Evolutionary conservation across 2,329 filamentous ascomycete species (phyloP).

Genomic region (Cladophialophora yegresii): DNA sequence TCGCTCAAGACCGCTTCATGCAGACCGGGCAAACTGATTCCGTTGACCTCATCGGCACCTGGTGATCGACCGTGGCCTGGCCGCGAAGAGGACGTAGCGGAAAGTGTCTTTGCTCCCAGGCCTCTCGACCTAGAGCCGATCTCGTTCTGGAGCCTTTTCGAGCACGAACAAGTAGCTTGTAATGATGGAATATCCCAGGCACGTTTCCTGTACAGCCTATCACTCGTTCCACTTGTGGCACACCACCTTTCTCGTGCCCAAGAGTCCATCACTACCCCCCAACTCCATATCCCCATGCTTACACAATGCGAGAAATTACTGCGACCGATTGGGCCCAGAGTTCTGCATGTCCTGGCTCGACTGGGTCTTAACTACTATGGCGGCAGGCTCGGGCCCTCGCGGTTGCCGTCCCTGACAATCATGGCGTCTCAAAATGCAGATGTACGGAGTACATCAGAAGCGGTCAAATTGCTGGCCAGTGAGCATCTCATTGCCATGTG

Average conservation of each 20-base stretch:
- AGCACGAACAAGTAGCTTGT: not conserved
- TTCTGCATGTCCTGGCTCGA: not conserved
- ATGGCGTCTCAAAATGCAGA: constrained; percentile 6
- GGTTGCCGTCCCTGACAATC: constrained; percentile 1
- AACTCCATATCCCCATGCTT: constrained; percentile 3
- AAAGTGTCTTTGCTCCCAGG: not conserved
- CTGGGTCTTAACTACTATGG: not conserved
- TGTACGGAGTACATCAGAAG: constrained; percentile 1
- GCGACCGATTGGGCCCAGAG: not conserved
- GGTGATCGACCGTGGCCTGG: not conserved
- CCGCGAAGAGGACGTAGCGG: not conserved
- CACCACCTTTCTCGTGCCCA: constrained; percentile 1
- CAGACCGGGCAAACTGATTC: not conserved
- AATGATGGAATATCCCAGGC: constrained; percentile 10
- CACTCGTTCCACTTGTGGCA: constrained; percentile 7
- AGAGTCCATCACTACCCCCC: not conserved
- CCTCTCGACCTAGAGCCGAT: not conserved
- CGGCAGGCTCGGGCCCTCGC: constrained; percentile 21
- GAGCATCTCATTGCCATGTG: constrained; percentile 4
- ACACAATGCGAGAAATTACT: not conserved
- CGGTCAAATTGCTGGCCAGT: not conserved
- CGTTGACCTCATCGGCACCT: not conserved
- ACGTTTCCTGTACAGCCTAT: constrained; percentile 4
- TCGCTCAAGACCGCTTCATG: not conserved
- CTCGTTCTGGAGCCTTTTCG: not conserved